Evolutionary conservation across 1,139 yeast species (phyloP).

Genomic region (Diutina rugosa): DNA sequence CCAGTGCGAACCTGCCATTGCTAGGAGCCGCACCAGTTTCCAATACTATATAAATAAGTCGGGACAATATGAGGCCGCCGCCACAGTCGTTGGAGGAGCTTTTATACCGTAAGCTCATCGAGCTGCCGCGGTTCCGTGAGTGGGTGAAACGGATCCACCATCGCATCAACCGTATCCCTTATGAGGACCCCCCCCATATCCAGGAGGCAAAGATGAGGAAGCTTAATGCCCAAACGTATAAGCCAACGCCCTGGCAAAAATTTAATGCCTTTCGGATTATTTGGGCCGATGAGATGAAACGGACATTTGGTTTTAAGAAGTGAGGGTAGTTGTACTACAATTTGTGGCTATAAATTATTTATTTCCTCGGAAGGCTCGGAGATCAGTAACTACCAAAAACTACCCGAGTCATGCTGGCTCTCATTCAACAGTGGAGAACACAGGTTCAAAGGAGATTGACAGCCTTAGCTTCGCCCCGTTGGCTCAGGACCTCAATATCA

Average conservation of each 20-base stretch:
- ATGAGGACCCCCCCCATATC: slow-evolving; percentile 10
- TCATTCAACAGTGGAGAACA: no score
- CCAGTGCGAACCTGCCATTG: neutral
- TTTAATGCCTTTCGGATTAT: slow-evolving; percentile 49
- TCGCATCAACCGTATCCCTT: slow-evolving; percentile 47
- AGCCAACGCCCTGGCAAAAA: slow-evolving; percentile 43
- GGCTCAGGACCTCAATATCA: no score
- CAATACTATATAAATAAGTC: neutral
- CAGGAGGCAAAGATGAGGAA: slow-evolving; percentile 8
- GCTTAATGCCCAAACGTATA: slow-evolving; percentile 15
- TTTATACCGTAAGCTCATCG: slow-evolving; percentile 26
- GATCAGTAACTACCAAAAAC: neutral
- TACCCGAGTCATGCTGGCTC: neutral
- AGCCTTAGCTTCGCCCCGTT: no score
- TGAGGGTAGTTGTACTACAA: neutral
- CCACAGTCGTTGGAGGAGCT: slow-evolving; percentile 23
- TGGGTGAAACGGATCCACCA: slow-evolving; percentile 59
- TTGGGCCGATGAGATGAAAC: slow-evolving; percentile 52
- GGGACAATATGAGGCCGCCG: neutral
- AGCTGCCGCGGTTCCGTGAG: slow-evolving; percentile 52
- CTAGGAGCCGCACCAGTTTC: neutral
- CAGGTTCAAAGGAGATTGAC: no score
- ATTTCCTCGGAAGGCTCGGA: neutral
- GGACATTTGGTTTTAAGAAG: slow-evolving; percentile 17
- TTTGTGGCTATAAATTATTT: no score